A percentile compares a stretch with the other conserved stretches of the same genome.
phyloP scores from a whole-genome alignment of 148 eudicot genomes.

The Rhododendron mucronatum region DNA sequence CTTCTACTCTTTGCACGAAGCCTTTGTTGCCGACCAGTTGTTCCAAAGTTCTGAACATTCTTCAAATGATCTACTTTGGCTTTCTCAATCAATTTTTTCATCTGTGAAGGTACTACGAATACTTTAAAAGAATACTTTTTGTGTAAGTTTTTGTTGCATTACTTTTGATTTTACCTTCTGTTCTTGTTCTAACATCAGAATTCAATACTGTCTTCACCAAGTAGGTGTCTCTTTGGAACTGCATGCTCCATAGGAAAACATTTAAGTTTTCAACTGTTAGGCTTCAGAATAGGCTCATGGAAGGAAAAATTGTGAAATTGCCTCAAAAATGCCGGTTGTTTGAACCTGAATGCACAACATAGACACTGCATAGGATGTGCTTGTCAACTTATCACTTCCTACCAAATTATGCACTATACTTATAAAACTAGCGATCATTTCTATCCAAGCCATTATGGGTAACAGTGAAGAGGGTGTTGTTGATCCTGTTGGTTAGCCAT shows the following conservation, averaged over 20 bases:
- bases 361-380: background rate
- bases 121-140: background rate
- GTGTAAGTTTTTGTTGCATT: background rate
- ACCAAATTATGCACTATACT: background rate
- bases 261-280: background rate
- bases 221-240: background rate
- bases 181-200: background rate
- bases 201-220: background rate
- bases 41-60: constrained; percentile 76
- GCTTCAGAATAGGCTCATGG: background rate
- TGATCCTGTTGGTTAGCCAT: background rate
- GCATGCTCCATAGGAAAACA: background rate
- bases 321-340: background rate
- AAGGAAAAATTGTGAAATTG: background rate
- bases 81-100: constrained; percentile 61
- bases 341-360: background rate
- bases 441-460: background rate
- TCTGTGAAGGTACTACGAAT: constrained; percentile 59
- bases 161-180: background rate
- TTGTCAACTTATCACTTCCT: background rate
- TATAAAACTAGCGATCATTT: background rate
- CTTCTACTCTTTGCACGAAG: constrained; percentile 72
- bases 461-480: background rate
- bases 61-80: constrained; percentile 71
- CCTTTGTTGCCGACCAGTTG: constrained; percentile 69